phyloP scores from a whole-genome alignment of 1,139 yeast species.

The Blastobotrys persicus region DNA sequence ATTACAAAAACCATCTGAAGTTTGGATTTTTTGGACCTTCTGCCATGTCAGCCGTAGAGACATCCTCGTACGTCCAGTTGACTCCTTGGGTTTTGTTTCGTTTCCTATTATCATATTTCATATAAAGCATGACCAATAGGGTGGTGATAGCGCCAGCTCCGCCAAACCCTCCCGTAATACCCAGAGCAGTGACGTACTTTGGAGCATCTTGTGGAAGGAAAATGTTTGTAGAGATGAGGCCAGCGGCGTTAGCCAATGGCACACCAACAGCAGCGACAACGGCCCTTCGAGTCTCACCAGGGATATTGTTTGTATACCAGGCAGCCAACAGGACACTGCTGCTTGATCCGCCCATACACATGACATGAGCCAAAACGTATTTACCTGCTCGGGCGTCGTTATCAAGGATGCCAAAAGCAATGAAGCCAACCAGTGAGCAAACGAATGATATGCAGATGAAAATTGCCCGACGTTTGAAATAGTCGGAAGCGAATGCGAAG shows the following conservation, averaged over 20 bases:
- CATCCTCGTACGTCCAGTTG: slow-evolving; percentile 43
- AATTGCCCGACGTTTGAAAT: slow-evolving; percentile 42
- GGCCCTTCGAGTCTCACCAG: slow-evolving; percentile 51
- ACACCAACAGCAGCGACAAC: slow-evolving; percentile 48
- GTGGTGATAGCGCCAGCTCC: slow-evolving; percentile 40
- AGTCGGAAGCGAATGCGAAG: slow-evolving; percentile 48
- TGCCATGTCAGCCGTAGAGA: slow-evolving; percentile 45
- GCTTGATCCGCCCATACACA: slow-evolving; percentile 52
- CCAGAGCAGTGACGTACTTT: slow-evolving; percentile 50
- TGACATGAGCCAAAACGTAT: slow-evolving; percentile 48
- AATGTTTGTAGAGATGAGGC: slow-evolving; percentile 53
- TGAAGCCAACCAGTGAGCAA: slow-evolving; percentile 45
- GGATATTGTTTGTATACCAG: slow-evolving; percentile 53
- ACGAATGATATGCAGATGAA: slow-evolving; percentile 43
- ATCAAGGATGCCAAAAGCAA: slow-evolving; percentile 47
- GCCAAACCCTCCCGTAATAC: slow-evolving; percentile 49
- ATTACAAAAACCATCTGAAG: slow-evolving; percentile 49
- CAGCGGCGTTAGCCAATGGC: slow-evolving; percentile 57
- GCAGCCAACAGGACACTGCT: slow-evolving; percentile 48
- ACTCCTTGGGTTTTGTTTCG: slow-evolving; percentile 47
- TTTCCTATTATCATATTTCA: slow-evolving; percentile 42
- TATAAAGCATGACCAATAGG: slow-evolving; percentile 34
- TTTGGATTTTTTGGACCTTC: slow-evolving; percentile 49
- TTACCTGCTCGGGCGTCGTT: slow-evolving; percentile 41
- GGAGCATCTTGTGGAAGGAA: slow-evolving; percentile 55